Evolutionary conservation across 805 yeast species (phyloP).

Genomic region (Blastobotrys terrestris): DNA sequence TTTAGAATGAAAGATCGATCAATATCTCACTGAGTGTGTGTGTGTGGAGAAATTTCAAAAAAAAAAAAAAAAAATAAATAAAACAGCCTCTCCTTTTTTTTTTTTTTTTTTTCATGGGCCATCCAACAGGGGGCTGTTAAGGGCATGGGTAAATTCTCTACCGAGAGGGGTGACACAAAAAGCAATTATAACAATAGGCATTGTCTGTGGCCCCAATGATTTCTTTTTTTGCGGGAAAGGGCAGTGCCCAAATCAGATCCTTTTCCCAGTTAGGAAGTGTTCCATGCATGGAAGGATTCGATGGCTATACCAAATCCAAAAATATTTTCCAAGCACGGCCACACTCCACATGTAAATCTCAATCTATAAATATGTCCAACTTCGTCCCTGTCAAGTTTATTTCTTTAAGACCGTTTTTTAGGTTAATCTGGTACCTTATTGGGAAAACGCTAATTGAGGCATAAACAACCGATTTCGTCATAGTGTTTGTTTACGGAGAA

Average conservation of each 20-base stretch:
- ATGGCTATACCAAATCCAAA: not conserved
- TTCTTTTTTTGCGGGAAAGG: not conserved
- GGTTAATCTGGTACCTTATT: not conserved
- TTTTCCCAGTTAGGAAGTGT: not conserved
- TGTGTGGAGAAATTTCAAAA: not conserved
- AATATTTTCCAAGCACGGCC: not conserved
- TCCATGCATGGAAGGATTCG: not conserved
- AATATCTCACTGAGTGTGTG: not conserved
- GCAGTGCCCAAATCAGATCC: not conserved
- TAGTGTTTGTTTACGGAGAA: not conserved
- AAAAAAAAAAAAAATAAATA: not conserved
- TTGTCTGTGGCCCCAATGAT: not conserved
- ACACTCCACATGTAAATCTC: not conserved
- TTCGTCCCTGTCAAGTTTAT: too few relatives aligned
- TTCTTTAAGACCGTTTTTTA: not conserved
- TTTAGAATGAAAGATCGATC: not conserved
- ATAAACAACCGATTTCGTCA: not conserved
- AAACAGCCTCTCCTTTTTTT: too few relatives aligned
- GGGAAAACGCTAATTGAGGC: not conserved
- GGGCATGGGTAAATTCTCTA: not conserved
- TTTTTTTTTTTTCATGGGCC: too few relatives aligned
- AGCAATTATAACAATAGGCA: not conserved
- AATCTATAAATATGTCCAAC: not conserved
- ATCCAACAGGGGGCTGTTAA: too few relatives aligned
- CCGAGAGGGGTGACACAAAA: not conserved